These are phyloP conservation scores for Pseudogymnoascus sp. DNA, from an alignment of 2,329 filamentous ascomycete genomes.

Conservation along the genomic window DNA sequence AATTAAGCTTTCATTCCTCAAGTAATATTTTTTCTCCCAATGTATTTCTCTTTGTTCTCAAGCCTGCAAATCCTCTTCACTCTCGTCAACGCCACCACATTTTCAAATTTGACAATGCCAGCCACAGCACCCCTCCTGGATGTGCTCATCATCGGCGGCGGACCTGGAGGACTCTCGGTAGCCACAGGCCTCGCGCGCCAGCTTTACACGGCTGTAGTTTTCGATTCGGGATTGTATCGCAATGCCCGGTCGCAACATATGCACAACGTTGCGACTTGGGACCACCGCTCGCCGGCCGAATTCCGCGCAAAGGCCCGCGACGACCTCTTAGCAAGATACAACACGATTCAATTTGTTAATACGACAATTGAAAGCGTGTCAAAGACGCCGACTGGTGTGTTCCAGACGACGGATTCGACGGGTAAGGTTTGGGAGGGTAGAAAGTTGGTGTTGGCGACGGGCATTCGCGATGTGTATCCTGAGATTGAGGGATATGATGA, in stretches of 20 bases:
- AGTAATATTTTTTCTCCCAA: too few species aligned
- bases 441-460: conserved; percentile 49
- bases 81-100: too few species aligned
- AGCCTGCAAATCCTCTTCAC: too few species aligned
- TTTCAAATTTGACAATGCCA: neutral
- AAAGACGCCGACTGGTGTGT: conserved; percentile 21
- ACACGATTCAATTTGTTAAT: conserved; percentile 27
- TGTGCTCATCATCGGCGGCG: conserved; percentile 34
- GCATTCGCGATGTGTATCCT: conserved; percentile 42
- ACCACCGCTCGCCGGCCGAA: conserved; percentile 27
- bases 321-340: conserved; percentile 31
- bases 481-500: conserved; percentile 46
- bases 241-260: conserved; percentile 36
- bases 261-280: conserved; percentile 36
- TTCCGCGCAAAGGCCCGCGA: conserved; percentile 29
- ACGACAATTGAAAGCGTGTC: conserved; percentile 8
- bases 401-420: conserved; percentile 34
- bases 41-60: too few species aligned
- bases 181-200: conserved; percentile 33
- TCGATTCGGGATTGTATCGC: conserved; percentile 36
- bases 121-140: conserved; percentile 17
- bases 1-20: too few species aligned
- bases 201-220: conserved; percentile 35
- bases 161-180: conserved; percentile 37
- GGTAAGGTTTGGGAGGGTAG: conserved; percentile 39